Conservation (phyloP, 2,329 filamentous ascomycete genomes). For the Alternaria triticimaculans region DNA sequence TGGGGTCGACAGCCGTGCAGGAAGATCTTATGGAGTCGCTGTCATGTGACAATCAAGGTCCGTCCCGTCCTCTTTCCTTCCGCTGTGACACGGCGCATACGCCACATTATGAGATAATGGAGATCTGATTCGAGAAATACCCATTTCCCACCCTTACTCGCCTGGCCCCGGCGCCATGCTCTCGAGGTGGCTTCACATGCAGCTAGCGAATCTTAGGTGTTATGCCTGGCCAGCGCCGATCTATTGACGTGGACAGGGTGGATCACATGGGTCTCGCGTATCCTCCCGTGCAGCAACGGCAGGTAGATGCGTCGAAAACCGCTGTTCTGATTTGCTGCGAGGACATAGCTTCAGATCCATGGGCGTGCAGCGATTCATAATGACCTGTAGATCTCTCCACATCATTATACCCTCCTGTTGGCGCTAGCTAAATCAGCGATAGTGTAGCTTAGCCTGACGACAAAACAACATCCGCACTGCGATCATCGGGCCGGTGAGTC, state of each 20-base stretch:
- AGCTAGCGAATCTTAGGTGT: slow-evolving; percentile 24
- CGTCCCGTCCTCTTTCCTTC: slow-evolving; percentile 27
- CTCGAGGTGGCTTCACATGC: slow-evolving; percentile 21
- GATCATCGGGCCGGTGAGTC: slow-evolving; percentile 9
- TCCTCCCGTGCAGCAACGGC: slow-evolving; percentile 31
- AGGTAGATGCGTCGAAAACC: slow-evolving; percentile 16
- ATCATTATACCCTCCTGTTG: slow-evolving; percentile 1
- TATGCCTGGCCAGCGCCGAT: slow-evolving; percentile 32
- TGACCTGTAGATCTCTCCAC: slow-evolving; percentile 24
- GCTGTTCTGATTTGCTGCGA: slow-evolving; percentile 32
- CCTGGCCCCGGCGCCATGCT: slow-evolving; percentile 33
- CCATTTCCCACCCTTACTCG: slow-evolving; percentile 16
- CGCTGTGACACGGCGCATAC: slow-evolving; percentile 25
- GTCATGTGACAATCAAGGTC: slow-evolving; percentile 33
- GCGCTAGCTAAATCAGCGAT: slow-evolving; percentile 15
- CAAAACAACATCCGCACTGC: slow-evolving; percentile 18
- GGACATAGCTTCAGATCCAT: slow-evolving; percentile 18
- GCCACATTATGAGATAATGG: slow-evolving; percentile 23
- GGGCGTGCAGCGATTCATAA: slow-evolving; percentile 16
- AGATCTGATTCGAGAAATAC: slow-evolving; percentile 16
- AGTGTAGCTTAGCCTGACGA: slow-evolving; percentile 12
- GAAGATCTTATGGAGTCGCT: slow-evolving; percentile 9
- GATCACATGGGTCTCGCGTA: slow-evolving; percentile 37
- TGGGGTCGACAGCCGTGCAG: slow-evolving; percentile 2
- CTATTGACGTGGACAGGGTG: slow-evolving; percentile 22